These are phyloP conservation scores for Hypoxylon trugodes DNA, from an alignment of 495 filamentous ascomycete genomes.

Conservation along the genomic window DNA sequence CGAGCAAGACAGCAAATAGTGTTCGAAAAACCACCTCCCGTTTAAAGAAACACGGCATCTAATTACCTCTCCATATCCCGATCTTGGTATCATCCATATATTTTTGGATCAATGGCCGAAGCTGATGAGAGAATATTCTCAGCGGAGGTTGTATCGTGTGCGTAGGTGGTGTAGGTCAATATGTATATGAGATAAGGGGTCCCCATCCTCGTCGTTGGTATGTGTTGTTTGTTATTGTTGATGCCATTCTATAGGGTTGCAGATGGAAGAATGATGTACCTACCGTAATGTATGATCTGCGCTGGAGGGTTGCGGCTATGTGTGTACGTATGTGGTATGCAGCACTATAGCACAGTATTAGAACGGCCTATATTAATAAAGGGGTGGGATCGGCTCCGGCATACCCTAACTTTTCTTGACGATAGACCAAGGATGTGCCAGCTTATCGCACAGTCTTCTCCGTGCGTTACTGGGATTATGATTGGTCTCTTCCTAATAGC, in stretches of 20 bases:
- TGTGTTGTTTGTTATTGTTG: neutral
- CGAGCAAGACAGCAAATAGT: neutral
- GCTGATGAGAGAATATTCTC: neutral
- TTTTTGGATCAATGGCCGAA: neutral
- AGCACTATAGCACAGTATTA: conserved; percentile 27
- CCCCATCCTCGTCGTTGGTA: neutral
- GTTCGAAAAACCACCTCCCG: neutral
- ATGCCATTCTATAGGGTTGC: neutral
- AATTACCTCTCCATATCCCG: neutral
- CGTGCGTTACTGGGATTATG: conserved; percentile 27
- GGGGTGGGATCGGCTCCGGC: conserved; percentile 30
- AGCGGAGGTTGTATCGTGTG: too few species aligned
- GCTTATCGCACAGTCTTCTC: conserved; percentile 34
- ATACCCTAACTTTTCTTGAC: conserved; percentile 31
- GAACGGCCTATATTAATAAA: conserved; percentile 26
- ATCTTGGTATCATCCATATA: neutral
- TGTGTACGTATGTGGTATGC: conserved; percentile 1
- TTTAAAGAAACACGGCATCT: neutral
- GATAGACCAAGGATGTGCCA: conserved; percentile 32
- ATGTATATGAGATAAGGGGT: too few species aligned
- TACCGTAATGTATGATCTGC: conserved; percentile 21
- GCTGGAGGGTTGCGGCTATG: conserved; percentile 35
- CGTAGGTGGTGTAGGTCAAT: too few species aligned
- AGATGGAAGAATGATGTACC: conserved; percentile 11
- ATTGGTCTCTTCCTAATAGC: conserved; percentile 27